Percentiles rank a stretch among this genome's conserved stretches.
These are phyloP conservation scores for Cutaneotrichosporon sp. DNA, from an alignment of 1,284 basidiomycete genomes.

Conservation along the genomic window DNA sequence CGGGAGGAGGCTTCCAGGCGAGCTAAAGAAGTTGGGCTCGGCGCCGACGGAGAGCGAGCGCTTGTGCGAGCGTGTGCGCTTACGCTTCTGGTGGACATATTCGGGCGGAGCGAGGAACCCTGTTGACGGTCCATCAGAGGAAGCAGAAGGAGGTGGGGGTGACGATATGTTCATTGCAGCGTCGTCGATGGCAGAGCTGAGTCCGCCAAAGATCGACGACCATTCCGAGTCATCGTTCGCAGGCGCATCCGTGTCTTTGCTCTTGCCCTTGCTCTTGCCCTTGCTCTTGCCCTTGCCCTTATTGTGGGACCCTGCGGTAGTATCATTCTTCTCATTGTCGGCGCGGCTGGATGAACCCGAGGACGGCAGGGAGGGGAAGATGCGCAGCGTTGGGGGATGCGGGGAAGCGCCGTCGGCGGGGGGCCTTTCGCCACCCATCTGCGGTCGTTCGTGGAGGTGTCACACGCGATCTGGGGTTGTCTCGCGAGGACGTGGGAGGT, in stretches of 20 bases:
- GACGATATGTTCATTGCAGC: not conserved
- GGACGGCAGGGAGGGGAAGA: not conserved
- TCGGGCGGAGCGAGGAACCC: not conserved
- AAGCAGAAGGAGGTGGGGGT: not conserved
- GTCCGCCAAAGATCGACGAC: not conserved
- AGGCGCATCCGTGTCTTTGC: not conserved
- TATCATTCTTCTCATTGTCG: not conserved
- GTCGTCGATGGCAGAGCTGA: not conserved
- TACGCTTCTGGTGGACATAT: not conserved
- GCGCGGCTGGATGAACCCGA: not conserved
- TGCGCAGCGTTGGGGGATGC: not conserved
- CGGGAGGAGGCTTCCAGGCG: not conserved
- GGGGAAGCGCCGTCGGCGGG: not conserved
- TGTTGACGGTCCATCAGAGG: not conserved
- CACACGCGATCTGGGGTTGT: not conserved
- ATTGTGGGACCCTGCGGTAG: not conserved
- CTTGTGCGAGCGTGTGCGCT: not conserved
- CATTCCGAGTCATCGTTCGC: not conserved
- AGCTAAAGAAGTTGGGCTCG: not conserved
- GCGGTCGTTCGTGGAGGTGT: not conserved
- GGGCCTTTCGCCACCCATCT: not conserved
- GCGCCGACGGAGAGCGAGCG: constrained; percentile 1
- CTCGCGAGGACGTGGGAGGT: not conserved
- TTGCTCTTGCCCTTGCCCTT: not conserved
- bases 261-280: not conserved